Evolutionary conservation across 1,139 yeast genomes (phyloP).

Genomic region (Candida mesenterica): DNA sequence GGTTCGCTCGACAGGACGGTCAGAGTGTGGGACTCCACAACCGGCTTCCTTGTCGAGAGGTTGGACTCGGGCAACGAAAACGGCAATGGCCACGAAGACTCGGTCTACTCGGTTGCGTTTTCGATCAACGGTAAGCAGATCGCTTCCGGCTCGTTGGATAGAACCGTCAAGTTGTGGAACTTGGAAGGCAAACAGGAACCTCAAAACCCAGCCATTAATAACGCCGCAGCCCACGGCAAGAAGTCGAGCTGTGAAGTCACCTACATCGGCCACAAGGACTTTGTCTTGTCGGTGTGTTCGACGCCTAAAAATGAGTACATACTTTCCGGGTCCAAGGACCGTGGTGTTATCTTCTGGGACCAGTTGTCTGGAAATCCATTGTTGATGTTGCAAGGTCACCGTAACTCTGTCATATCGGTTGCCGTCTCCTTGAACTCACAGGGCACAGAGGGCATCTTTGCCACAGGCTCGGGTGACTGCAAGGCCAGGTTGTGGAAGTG

Average conservation of each 20-base stretch:
- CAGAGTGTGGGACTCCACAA: constrained; percentile 94
- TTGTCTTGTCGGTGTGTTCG: constrained; percentile 89
- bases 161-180: constrained; percentile 96
- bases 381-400: constrained; percentile 94
- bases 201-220: constrained; percentile 31
- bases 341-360: constrained; percentile 98
- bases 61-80: constrained; percentile 84
- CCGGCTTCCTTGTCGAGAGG: constrained; percentile 90
- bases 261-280: constrained; percentile 94
- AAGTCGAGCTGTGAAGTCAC: constrained; percentile 83
- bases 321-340: constrained; percentile 92
- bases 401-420: constrained; percentile 92
- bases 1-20: constrained; percentile 96
- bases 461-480: constrained; percentile 97
- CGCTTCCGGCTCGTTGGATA: constrained; percentile 92
- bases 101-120: constrained; percentile 93
- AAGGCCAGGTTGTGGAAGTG: constrained; percentile 96
- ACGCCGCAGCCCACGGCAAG: constrained; percentile 15
- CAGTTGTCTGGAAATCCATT: constrained; percentile 89
- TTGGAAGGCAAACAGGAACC: constrained; percentile 59
- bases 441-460: constrained; percentile 76
- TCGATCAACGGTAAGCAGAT: constrained; percentile 90
- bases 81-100: constrained; percentile 94
- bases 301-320: constrained; percentile 93
- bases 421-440: constrained; percentile 80